Conservation (phyloP, 441 rosid genomes). For the Adansonia grandidieri region DNA sequence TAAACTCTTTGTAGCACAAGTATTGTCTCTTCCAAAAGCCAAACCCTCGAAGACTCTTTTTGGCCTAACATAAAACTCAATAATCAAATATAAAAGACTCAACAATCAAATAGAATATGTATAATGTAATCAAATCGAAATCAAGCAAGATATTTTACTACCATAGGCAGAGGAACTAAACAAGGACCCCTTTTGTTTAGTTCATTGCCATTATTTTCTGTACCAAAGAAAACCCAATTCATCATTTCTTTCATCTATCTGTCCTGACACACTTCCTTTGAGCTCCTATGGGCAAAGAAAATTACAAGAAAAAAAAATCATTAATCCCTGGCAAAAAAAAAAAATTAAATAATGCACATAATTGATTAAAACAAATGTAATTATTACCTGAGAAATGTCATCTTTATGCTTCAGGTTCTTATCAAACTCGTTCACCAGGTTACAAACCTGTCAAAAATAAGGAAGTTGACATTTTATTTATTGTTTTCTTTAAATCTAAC, state of each 20-base stretch:
- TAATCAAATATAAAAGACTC: too few relatives aligned
- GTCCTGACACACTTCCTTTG: slow-evolving; percentile 21
- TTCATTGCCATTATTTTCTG: slow-evolving; percentile 30
- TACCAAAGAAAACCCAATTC: slow-evolving; percentile 28
- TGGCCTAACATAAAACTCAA: too few relatives aligned
- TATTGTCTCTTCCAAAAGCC: too few relatives aligned
- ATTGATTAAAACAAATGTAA: not conserved
- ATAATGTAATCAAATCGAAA: not conserved
- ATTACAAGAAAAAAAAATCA: not conserved
- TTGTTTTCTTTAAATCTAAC: too few relatives aligned
- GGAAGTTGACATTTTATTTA: not conserved
- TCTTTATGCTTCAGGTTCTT: slow-evolving; percentile 28
- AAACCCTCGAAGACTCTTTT: too few relatives aligned
- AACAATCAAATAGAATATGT: too few relatives aligned
- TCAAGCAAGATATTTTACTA: slow-evolving; percentile 41
- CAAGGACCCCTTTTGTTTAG: slow-evolving; percentile 47
- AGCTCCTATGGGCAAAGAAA: slow-evolving; percentile 27
- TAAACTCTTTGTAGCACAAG: too few relatives aligned
- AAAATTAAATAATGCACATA: not conserved
- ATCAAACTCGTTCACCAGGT: slow-evolving; percentile 28
- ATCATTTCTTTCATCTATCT: slow-evolving; percentile 28
- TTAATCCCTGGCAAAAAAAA: too few relatives aligned
- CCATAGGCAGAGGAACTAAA: slow-evolving; percentile 45
- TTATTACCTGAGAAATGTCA: slow-evolving; percentile 32
- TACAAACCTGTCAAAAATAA: slow-evolving; percentile 31